Evolutionary conservation across 176 grass and related monocot species (phyloP).

Genomic region (Cenchrus purpureus): DNA sequence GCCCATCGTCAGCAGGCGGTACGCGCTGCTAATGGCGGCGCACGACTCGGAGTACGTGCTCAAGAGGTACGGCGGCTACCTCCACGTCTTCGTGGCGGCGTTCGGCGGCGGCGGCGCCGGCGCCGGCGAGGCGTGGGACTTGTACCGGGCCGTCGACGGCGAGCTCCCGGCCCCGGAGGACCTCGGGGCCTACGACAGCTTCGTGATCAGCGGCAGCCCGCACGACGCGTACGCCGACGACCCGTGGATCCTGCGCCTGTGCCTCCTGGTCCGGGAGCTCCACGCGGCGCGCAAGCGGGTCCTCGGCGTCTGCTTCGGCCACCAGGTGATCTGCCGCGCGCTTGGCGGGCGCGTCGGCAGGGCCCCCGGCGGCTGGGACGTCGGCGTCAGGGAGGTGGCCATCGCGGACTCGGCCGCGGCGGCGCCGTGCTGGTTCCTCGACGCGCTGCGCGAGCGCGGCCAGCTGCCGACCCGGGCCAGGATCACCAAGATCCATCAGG

Average conservation of each 20-base stretch:
- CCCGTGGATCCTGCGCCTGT: conserved; percentile 68
- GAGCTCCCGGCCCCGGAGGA: conserved; percentile 59
- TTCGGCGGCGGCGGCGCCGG: conserved; percentile 49
- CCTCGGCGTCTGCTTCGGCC: conserved; percentile 94
- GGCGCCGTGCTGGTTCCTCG: conserved; percentile 44
- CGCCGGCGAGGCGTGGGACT: conserved; percentile 67
- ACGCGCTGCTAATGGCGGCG: conserved; percentile 74
- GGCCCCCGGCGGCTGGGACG: conserved; percentile 68
- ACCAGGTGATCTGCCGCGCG: conserved; percentile 89
- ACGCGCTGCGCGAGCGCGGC: conserved; percentile 21
- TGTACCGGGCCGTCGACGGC: conserved; percentile 77
- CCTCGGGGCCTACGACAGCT: conserved; percentile 59
- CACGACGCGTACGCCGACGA: conserved; percentile 76
- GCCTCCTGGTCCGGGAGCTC: conserved; percentile 60
- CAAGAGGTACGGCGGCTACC: conserved; percentile 81
- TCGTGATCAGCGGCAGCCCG: conserved; percentile 91
- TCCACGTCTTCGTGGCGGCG: conserved; percentile 75
- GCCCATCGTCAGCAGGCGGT: conserved; percentile 35
- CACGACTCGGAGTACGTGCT: conserved; percentile 90
- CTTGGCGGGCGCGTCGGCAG: conserved; percentile 65
- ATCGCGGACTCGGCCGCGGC: neutral
- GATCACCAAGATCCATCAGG: conserved; percentile 81
- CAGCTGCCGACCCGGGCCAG: conserved; percentile 41
- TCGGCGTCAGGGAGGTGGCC: conserved; percentile 70
- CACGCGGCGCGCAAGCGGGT: conserved; percentile 58